Conservation (phyloP, 2,329 filamentous ascomycete genomes). For the Leptographium procerum region DNA sequence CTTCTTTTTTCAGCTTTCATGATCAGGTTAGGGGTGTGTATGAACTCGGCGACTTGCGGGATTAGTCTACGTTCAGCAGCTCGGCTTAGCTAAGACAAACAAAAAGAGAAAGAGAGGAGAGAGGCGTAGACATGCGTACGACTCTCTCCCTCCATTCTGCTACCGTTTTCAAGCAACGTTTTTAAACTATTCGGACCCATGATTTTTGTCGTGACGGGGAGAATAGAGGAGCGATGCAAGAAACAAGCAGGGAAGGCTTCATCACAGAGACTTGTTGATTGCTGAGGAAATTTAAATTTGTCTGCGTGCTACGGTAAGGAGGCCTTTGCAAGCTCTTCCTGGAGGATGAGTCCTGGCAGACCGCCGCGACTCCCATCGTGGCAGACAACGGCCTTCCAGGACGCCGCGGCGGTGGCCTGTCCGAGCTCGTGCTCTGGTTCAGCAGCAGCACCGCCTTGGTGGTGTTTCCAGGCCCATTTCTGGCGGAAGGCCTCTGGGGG, state of each 20-base stretch:
- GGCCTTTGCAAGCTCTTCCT: slow-evolving; percentile 27
- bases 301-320: neutral
- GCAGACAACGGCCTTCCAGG: slow-evolving; percentile 30
- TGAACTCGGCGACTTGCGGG: neutral
- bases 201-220: too few relatives aligned
- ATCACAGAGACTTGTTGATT: neutral
- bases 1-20: neutral
- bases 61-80: neutral
- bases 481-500: slow-evolving; percentile 38
- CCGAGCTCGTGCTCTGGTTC: neutral
- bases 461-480: slow-evolving; percentile 54
- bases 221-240: too few relatives aligned
- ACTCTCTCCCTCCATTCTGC: neutral
- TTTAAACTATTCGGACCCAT: too few relatives aligned
- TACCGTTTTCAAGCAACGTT: neutral
- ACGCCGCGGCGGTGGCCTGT: slow-evolving; percentile 12
- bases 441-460: slow-evolving; percentile 13
- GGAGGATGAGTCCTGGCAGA: slow-evolving; percentile 31
- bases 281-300: too few relatives aligned
- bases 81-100: neutral
- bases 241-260: neutral
- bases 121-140: neutral
- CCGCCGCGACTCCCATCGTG: slow-evolving; percentile 44
- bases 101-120: neutral
- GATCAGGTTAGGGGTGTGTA: neutral